Conservation (phyloP, 2,329 filamentous ascomycete species). For the Albifimbria verrucaria region DNA sequence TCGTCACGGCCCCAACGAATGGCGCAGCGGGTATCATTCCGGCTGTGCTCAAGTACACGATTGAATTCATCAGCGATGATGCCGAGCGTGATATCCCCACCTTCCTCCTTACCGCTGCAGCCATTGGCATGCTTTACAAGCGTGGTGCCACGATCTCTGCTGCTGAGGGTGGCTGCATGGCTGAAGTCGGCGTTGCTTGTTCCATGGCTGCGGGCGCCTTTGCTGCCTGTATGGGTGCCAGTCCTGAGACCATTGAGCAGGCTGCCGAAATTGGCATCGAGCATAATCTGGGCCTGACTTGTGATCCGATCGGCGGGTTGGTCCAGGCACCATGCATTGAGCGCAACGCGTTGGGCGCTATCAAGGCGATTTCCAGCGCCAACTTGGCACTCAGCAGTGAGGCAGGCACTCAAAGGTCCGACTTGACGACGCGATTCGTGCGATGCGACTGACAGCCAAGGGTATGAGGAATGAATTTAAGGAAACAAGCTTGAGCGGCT, state of each 20-base stretch:
- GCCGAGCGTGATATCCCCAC: constrained; percentile 45
- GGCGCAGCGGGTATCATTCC: constrained; percentile 50
- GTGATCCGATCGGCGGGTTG: constrained; percentile 47
- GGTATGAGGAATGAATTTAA: constrained; percentile 53
- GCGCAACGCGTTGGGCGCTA: constrained; percentile 46
- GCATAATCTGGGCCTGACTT: constrained; percentile 48
- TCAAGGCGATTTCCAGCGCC: constrained; percentile 49
- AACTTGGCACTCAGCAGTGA: constrained; percentile 45
- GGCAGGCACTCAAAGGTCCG: constrained; percentile 45
- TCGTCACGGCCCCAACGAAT: constrained; percentile 50
- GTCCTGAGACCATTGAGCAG: constrained; percentile 46
- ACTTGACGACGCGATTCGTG: constrained; percentile 47
- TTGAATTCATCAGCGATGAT: constrained; percentile 49
- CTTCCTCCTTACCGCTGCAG: constrained; percentile 45
- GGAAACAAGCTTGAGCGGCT: constrained; percentile 47
- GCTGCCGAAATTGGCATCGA: constrained; percentile 51
- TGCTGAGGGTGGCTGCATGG: constrained; percentile 50
- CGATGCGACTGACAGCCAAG: constrained; percentile 47
- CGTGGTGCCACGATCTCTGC: constrained; percentile 49
- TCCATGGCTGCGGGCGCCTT: constrained; percentile 50
- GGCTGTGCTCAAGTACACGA: constrained; percentile 46
- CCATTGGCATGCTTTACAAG: constrained; percentile 52
- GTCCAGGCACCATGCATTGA: constrained; percentile 51
- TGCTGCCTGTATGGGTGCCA: constrained; percentile 49
- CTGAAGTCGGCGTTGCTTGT: constrained; percentile 50